Conservation (phyloP, 1,284 basidiomycete species). For the Ustilago cynodontis region DNA sequence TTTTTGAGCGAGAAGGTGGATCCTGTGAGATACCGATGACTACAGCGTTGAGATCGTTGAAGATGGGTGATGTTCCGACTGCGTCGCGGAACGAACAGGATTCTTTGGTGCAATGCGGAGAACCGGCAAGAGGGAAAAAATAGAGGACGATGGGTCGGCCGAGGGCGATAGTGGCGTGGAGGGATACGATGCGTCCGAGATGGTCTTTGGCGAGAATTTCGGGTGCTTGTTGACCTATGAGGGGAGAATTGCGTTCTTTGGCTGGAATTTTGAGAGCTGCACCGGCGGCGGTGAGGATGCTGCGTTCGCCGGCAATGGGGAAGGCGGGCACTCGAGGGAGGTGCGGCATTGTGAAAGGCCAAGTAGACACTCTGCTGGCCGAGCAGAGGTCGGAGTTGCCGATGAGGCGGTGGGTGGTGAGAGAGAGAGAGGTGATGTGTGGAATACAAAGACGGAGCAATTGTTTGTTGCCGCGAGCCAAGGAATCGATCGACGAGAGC, state of each 20-base stretch:
- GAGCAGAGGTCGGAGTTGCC: neutral
- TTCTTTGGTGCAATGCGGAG: slow-evolving; percentile 61
- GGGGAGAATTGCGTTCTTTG: slow-evolving; percentile 43
- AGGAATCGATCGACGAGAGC: too few species aligned
- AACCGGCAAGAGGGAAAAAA: slow-evolving; percentile 65
- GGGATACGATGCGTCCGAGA: slow-evolving; percentile 49
- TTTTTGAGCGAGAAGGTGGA: slow-evolving; percentile 28
- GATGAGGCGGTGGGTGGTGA: neutral
- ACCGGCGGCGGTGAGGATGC: slow-evolving; percentile 46
- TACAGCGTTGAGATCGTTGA: slow-evolving; percentile 60
- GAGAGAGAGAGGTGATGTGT: too few species aligned
- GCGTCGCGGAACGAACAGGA: slow-evolving; percentile 61
- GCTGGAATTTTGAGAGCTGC: slow-evolving; percentile 46
- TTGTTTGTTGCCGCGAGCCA: too few species aligned
- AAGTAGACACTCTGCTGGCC: neutral
- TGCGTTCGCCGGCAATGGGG: slow-evolving; percentile 54
- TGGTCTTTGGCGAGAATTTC: slow-evolving; percentile 60
- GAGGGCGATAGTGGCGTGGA: slow-evolving; percentile 58
- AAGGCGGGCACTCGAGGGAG: slow-evolving; percentile 51
- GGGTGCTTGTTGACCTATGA: slow-evolving; percentile 58
- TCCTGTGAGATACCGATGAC: slow-evolving; percentile 65
- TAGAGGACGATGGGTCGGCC: slow-evolving; percentile 61
- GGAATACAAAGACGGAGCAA: too few species aligned
- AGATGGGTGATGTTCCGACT: slow-evolving; percentile 54
- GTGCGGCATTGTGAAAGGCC: slow-evolving; percentile 26